Evolutionary conservation across 192 early-diverging fungal species (phyloP), one percentile per base, ranked within the genome.

Genomic region (Obelidium mucronatum): DNA sequence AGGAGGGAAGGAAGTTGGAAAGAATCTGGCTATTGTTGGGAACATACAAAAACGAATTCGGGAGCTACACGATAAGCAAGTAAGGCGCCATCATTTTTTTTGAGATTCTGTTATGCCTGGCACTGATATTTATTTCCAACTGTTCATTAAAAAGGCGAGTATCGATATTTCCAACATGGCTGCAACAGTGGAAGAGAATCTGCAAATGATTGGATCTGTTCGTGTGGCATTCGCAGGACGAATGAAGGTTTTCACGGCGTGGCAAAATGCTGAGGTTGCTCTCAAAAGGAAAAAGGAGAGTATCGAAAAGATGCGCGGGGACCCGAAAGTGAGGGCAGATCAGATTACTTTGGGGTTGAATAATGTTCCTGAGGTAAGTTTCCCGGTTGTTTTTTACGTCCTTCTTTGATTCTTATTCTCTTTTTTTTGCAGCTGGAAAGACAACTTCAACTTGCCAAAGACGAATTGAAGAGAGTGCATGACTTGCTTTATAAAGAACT

Each of bases 161-260:
- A 84, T 86, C 52, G 94, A 96, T 80, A 86, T 96, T 39, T 67
- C 88, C 6, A 84, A 91, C 3, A 80, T 96, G 63, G 90, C 90
- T 79, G 85, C 90, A 62, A 95, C 90, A 1, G 92, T 93, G 56
- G 95, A 97, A 63, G 95, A 96, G 78, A 93, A 97, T 77, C 87
- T 96, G 77, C 90, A 93, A n/a, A 86, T 93, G 70, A 93, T 95
- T 71, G 92, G 89, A 3, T 90, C 93, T 0, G 91, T 95, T 77
- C 90, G 93, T 59, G 88, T 91, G 33, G 91, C 94, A 42, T 96
- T 95, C 72, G 86, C 86, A 66, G 90, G 93, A 22, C 87, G 95
- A 1, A 84, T 87, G 0, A 89, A 91, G 51, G 88, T 86, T 15
- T 90, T 92, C 73, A 85, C 87, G 33, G 75, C 72, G 37, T 93